Evolutionary conservation across 23 red algal species (phyloP), one percentile per base, ranked within the genome.

Genomic region (Gracilariopsis chorda): DNA sequence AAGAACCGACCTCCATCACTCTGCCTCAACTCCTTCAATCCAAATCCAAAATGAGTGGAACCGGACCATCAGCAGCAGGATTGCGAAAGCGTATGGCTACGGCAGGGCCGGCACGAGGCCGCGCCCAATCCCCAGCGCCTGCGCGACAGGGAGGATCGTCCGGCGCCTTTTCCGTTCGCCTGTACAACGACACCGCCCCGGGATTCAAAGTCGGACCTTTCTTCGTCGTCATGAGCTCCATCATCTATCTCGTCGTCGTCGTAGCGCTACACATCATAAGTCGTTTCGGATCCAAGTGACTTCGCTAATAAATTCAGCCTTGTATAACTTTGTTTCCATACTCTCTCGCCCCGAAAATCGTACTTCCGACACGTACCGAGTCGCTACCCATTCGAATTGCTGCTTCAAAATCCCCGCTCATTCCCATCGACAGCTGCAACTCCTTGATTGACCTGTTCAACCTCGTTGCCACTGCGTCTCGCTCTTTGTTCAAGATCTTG

Each of bases 361-460:
- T 79, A 20, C 89, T 91, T 24, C 97, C 97, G 16, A 99, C 88
- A 34, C 97, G 57, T 6, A 99, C 91, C 2, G 88, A 96, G 59
- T 92, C 92, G 47, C 87, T 92, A 25, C 93, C 93, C 85, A 94
- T 78, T 24, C 67, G 59, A 33, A 96, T 88, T 28, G 97, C 97
- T n/a, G 56, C 83, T 44, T 99, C 94, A 57, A 87, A 96, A 67
- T 99, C 97, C 33, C 69, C 88, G 67, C 93, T 96, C 97, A 99
- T 99, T 35, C 97, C 97, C 97, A 99, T 99, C 27, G 87, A 93
- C 33, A 99, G 82, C 52, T 91, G 87, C 47, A 99, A 73, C 0
- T 30, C 63, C 10, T 62, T 35, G 20, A n/a, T 32, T 3, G 45
- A 44, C 36, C 68, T 59, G 16, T 41, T 47, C 23, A 96, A 20